A percentile compares a stretch with the other conserved stretches of the same genome.
phyloP scores from a whole-genome alignment of 768 basidiomycete genomes.

The Pilatotrama ljubarskyi region DNA sequence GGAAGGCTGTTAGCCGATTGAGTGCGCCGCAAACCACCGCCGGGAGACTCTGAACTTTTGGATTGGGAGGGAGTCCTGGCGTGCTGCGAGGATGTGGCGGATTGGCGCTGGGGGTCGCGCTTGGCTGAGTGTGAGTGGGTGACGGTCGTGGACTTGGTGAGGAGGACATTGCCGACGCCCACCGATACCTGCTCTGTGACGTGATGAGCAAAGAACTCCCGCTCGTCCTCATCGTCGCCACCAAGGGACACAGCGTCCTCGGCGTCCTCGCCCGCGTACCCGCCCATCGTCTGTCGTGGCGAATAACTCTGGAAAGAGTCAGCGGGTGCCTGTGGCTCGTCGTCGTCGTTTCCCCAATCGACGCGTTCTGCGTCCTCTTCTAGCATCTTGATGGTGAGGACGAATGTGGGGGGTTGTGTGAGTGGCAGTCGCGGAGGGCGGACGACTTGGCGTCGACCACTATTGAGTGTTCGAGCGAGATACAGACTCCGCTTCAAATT shows the following conservation, averaged over 20 bases:
- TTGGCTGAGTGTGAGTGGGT: constrained; percentile 15
- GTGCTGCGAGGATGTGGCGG: constrained; percentile 20
- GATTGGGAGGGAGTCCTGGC: constrained; percentile 18
- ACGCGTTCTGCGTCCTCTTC: constrained; percentile 68
- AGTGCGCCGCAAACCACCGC: constrained; percentile 27
- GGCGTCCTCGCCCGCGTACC: constrained; percentile 39
- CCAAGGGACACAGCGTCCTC: constrained; percentile 73
- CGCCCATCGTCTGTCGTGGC: constrained; percentile 15
- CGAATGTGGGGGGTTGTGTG: constrained; percentile 9
- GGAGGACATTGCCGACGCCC: not conserved
- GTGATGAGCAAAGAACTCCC: constrained; percentile 51
- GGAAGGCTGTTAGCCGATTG: constrained; percentile 35
- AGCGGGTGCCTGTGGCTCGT: constrained; percentile 31
- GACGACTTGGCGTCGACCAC: constrained; percentile 6
- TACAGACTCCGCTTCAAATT: constrained; percentile 8
- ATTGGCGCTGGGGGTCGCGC: constrained; percentile 29
- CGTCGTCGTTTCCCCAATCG: constrained; percentile 67
- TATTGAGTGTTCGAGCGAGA: not conserved
- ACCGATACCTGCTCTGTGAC: constrained; percentile 32
- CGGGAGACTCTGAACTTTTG: constrained; percentile 27
- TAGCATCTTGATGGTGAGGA: constrained; percentile 40
- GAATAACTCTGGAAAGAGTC: constrained; percentile 14
- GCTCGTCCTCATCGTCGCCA: constrained; percentile 63
- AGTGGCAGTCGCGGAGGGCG: constrained; percentile 3
- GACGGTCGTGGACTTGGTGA: constrained; percentile 9